A percentile compares a stretch with the other conserved stretches of the same genome.
Evolutionary conservation across 441 rosid species (phyloP).

Genomic region (Croton setiger): DNA sequence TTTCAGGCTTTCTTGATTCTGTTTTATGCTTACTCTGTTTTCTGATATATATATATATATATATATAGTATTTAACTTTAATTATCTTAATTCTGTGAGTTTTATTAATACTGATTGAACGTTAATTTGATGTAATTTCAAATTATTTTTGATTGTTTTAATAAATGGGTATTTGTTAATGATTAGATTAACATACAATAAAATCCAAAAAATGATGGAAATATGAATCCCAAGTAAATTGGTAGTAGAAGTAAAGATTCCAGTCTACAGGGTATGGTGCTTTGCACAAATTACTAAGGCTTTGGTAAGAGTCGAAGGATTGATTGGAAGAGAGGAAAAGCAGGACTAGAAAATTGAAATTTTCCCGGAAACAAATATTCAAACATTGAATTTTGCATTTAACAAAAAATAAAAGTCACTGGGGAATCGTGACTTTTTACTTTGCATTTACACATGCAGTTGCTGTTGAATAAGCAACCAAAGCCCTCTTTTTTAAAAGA

Average conservation of each 20-base stretch:
- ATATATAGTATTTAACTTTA: too few species aligned
- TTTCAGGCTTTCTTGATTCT: not conserved
- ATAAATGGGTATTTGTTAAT: too few species aligned
- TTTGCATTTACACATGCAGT: constrained; percentile 13
- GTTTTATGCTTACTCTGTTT: not conserved
- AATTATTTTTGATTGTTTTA: too few species aligned
- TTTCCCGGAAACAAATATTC: not conserved
- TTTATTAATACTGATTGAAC: too few species aligned
- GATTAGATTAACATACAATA: too few species aligned
- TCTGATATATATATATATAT: not conserved
- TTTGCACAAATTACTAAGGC: constrained; percentile 6
- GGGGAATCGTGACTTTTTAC: constrained; percentile 23
- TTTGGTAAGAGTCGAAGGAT: not conserved
- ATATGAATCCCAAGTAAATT: constrained; percentile 14
- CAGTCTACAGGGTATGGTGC: not conserved
- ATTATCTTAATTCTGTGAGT: too few species aligned
- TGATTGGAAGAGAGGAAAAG: not conserved
- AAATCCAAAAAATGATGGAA: too few species aligned
- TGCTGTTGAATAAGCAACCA: constrained; percentile 17
- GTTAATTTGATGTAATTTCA: too few species aligned
- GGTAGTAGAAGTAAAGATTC: not conserved
- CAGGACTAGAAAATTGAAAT: not conserved
- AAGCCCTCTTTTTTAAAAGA: not conserved
- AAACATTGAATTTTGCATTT: not conserved
- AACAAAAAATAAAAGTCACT: not conserved